These are phyloP conservation scores for Coemansia sp. DNA, from an alignment of 371 early-diverging fungal genomes.

Conservation along the genomic window DNA sequence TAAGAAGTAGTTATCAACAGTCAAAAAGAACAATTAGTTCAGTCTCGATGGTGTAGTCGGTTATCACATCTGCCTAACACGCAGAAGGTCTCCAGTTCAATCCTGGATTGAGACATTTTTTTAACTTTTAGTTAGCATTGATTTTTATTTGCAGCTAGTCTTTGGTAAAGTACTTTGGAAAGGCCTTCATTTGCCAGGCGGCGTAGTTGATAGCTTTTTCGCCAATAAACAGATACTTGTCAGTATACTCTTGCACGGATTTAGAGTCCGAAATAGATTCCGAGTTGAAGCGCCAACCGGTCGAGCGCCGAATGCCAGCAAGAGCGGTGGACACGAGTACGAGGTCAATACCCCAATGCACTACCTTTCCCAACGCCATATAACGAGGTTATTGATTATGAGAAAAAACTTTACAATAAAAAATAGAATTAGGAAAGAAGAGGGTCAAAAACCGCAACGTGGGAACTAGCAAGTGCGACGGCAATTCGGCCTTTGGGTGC, in stretches of 20 bases:
- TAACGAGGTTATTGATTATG: neutral
- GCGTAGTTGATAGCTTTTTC: conserved; percentile 47
- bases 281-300: conserved; percentile 55
- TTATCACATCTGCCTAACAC: conserved; percentile 9
- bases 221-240: conserved; percentile 43
- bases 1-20: neutral
- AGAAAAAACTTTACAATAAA: neutral
- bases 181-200: conserved; percentile 34
- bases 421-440: conserved; percentile 1
- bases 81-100: neutral
- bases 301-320: conserved; percentile 74
- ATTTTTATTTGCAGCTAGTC: conserved; percentile 6
- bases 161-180: conserved; percentile 36
- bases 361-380: conserved; percentile 55
- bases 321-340: conserved; percentile 72
- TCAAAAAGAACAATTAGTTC: neutral
- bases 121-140: conserved; percentile 14
- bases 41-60: conserved; percentile 3
- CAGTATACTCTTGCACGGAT: conserved; percentile 31
- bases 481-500: conserved; percentile 51
- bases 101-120: neutral
- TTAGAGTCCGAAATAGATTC: conserved; percentile 41
- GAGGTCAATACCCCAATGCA: conserved; percentile 73
- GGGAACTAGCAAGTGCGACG: conserved; percentile 45
- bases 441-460: conserved; percentile 49